Percentiles rank a stretch among this genome's conserved stretches.
These are phyloP conservation scores for Botrytis tulipae DNA, from an alignment of 2,329 filamentous ascomycete species.

Conservation along the genomic window DNA sequence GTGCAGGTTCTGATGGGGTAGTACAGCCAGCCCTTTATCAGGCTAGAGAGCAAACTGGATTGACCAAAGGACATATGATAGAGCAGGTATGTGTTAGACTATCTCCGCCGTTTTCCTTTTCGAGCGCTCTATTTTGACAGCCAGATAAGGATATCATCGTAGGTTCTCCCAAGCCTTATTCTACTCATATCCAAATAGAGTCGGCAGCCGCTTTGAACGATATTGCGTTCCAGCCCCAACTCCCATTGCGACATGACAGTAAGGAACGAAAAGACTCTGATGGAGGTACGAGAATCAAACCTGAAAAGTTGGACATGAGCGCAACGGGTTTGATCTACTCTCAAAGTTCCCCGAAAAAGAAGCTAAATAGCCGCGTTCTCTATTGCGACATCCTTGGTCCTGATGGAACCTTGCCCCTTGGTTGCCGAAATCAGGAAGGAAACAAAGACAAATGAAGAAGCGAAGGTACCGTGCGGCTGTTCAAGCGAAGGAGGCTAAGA, in stretches of 20 bases:
- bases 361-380: not conserved
- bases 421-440: not conserved
- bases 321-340: not conserved
- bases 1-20: not conserved
- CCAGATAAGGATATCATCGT: not conserved
- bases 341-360: not conserved
- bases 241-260: not conserved
- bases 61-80: not conserved
- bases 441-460: no score
- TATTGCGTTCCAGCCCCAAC: not conserved
- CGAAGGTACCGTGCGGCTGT: not conserved
- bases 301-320: not conserved
- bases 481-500: no score
- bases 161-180: not conserved
- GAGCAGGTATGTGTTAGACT: not conserved
- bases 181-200: not conserved
- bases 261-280: not conserved
- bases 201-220: not conserved
- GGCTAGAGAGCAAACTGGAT: not conserved
- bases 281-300: not conserved
- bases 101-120: not conserved
- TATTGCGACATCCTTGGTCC: not conserved
- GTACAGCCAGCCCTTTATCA: not conserved
- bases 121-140: not conserved
- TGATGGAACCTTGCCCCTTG: not conserved